Conservation (phyloP, 805 yeast species). For the Sugiyamaella mastotermitis region DNA sequence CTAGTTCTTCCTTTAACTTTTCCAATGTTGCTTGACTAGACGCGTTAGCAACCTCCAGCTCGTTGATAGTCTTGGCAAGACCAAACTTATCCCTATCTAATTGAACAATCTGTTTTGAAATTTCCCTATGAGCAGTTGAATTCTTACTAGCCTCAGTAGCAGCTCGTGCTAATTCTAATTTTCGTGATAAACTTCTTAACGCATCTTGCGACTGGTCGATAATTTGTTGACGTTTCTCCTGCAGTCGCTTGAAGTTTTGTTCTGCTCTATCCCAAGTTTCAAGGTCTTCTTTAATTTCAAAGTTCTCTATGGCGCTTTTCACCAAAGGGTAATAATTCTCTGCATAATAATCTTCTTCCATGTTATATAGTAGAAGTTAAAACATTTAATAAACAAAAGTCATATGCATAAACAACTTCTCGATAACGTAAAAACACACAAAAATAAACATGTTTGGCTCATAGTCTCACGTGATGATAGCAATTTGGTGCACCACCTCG, state of each 20-base stretch:
- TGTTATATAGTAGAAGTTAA: too few species aligned
- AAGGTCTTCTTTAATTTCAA: conserved; percentile 20
- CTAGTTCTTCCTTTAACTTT: conserved; percentile 19
- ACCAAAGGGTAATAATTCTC: conserved; percentile 8
- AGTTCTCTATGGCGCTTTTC: conserved; percentile 16
- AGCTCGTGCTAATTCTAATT: conserved; percentile 20
- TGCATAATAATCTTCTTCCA: conserved; percentile 4
- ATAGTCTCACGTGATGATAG: too few species aligned
- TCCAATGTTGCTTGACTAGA: conserved; percentile 17
- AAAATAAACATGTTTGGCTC: too few species aligned
- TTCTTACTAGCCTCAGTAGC: conserved; percentile 12
- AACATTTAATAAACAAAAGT: too few species aligned
- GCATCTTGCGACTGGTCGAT: conserved; percentile 15
- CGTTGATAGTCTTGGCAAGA: conserved; percentile 25
- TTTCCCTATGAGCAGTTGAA: conserved; percentile 13
- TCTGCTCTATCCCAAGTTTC: conserved; percentile 21
- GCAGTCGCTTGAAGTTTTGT: conserved; percentile 11
- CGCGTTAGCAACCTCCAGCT: conserved; percentile 21
- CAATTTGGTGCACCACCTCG: too few species aligned
- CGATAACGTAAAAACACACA: too few species aligned
- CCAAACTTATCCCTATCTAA: conserved; percentile 25
- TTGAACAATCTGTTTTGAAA: conserved; percentile 14
- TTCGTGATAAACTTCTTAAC: conserved; percentile 18
- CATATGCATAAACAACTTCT: too few species aligned
- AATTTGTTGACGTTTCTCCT: conserved; percentile 10